Evolutionary conservation across 768 basidiomycete genomes (phyloP).

Genomic region (Podaxis sp.): DNA sequence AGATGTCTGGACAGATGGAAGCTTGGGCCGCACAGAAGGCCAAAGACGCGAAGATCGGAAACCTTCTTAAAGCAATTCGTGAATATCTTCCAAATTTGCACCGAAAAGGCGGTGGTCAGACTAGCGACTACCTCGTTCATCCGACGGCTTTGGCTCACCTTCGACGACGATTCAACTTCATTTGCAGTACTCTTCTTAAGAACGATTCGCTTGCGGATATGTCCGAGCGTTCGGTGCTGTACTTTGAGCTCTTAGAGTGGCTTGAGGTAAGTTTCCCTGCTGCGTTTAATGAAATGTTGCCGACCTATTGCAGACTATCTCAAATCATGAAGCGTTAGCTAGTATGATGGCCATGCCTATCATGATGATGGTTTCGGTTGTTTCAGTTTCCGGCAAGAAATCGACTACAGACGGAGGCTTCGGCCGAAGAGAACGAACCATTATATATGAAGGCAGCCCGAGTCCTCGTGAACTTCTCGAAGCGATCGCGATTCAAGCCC

Average conservation of each 20-base stretch:
- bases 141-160: constrained; percentile 92
- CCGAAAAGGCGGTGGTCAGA: constrained; percentile 70
- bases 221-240: constrained; percentile 83
- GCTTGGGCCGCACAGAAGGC: constrained; percentile 70
- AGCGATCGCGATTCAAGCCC: constrained; percentile 88
- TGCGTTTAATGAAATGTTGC: constrained; percentile 7
- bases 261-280: constrained; percentile 63
- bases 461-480: constrained; percentile 92
- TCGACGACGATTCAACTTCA: constrained; percentile 84
- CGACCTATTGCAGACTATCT: constrained; percentile 66
- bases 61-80: constrained; percentile 70
- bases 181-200: constrained; percentile 81
- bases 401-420: constrained; percentile 39
- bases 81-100: constrained; percentile 81
- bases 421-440: constrained; percentile 73
- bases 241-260: constrained; percentile 91
- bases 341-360: constrained; percentile 98
- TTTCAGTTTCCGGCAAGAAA: constrained; percentile 60
- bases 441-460: constrained; percentile 88
- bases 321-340: constrained; percentile 88
- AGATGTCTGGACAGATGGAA: constrained; percentile 82
- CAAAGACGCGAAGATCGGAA: constrained; percentile 75
- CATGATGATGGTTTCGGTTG: constrained; percentile 78
- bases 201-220: constrained; percentile 95
- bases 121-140: constrained; percentile 91